phyloP scores from a whole-genome alignment of 116 monocot genomes.

The Phalaenopsis hybrid region DNA sequence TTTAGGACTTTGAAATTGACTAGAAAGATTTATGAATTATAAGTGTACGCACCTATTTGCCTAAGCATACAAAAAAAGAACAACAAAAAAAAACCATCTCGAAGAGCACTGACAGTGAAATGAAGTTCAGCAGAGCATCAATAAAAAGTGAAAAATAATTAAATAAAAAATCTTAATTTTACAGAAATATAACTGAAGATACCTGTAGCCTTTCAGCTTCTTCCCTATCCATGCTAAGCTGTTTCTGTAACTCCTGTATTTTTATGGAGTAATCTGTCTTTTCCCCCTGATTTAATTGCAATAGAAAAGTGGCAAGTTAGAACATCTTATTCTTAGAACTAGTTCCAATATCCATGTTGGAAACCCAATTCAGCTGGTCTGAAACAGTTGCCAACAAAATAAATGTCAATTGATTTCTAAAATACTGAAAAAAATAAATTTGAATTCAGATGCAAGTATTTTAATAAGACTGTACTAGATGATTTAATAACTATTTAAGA shows the following conservation, averaged over 20 bases:
- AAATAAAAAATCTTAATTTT: background rate
- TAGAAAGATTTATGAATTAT: background rate
- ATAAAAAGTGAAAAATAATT: background rate
- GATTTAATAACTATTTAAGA: background rate
- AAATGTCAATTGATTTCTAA: background rate
- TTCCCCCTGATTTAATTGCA: conserved; percentile 42
- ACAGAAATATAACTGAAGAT: background rate
- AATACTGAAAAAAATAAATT: background rate
- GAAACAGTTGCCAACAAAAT: background rate
- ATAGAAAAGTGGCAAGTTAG: background rate
- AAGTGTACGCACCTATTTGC: background rate
- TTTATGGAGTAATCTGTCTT: conserved; percentile 82
- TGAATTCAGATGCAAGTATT: background rate
- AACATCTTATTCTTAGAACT: background rate
- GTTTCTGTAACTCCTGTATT: conserved; percentile 97
- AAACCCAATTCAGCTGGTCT: no score
- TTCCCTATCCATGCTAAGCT: conserved; percentile 89
- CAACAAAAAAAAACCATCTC: background rate
- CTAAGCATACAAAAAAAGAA: background rate
- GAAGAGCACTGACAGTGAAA: background rate
- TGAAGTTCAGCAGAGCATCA: background rate
- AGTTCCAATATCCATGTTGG: background rate
- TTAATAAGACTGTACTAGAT: background rate
- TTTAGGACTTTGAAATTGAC: background rate
- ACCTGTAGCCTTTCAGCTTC: conserved; percentile 90